Percentiles rank a stretch among this genome's conserved stretches.
Evolutionary conservation across 495 filamentous ascomycete genomes (phyloP).

Genomic region (Penicillium longicatenatum): DNA sequence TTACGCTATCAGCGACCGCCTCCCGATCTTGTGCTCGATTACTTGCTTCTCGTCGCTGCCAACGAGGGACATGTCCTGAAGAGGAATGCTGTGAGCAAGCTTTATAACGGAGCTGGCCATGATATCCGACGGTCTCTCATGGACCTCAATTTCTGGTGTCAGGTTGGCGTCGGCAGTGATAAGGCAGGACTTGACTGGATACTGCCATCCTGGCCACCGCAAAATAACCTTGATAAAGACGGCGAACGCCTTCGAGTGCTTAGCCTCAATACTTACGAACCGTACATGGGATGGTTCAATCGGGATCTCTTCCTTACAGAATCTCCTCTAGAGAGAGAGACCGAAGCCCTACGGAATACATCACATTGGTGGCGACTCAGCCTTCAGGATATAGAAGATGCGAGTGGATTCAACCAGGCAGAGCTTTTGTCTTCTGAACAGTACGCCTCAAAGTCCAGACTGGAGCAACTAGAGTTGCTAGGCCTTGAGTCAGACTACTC

Average conservation of each 20-base stretch:
- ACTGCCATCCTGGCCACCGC: constrained; percentile 68
- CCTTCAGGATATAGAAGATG: constrained; percentile 37
- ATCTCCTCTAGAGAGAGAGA: constrained; percentile 23
- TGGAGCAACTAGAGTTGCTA: constrained; percentile 32
- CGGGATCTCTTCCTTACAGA: constrained; percentile 50
- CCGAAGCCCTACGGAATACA: constrained; percentile 36
- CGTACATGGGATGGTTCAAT: constrained; percentile 76
- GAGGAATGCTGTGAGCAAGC: constrained; percentile 62
- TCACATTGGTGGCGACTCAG: constrained; percentile 44
- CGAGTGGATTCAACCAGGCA: constrained; percentile 16
- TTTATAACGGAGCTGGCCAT: constrained; percentile 65
- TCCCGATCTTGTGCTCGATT: constrained; percentile 70
- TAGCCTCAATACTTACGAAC: constrained; percentile 76
- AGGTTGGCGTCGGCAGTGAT: constrained; percentile 88
- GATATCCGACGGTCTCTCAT: constrained; percentile 84
- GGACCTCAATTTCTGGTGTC: constrained; percentile 94
- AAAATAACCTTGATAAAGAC: constrained; percentile 64
- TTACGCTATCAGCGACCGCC: constrained; percentile 77
- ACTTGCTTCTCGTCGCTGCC: constrained; percentile 79
- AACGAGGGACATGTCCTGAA: constrained; percentile 85
- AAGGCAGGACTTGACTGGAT: constrained; percentile 92
- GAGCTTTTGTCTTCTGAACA: constrained; percentile 13
- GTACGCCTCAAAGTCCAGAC: constrained; percentile 20
- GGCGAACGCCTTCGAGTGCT: constrained; percentile 73
- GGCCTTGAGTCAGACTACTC: constrained; percentile 29